These are phyloP conservation scores for Inga leiocalycina DNA, from an alignment of 306 rosid species.

Conservation along the genomic window DNA sequence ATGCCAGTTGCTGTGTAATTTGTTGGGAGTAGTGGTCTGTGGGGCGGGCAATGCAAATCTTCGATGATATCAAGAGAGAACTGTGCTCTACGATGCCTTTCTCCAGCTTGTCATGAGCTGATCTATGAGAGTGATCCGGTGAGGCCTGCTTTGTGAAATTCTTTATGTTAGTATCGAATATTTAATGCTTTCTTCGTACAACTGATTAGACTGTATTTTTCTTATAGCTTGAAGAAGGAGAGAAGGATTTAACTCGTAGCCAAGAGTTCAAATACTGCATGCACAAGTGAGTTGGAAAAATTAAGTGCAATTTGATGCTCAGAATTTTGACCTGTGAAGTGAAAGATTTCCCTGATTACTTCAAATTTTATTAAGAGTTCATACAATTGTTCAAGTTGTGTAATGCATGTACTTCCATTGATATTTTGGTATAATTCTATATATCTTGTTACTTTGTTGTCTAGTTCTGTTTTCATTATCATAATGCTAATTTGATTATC, in stretches of 20 bases:
- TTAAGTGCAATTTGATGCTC: constrained; percentile 25
- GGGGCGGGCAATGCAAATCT: constrained; percentile 87
- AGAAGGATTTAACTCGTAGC: constrained; percentile 75
- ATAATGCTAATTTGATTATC: neutral
- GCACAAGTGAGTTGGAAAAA: constrained; percentile 66
- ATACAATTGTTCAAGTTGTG: constrained; percentile 11
- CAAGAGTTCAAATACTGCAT: constrained; percentile 83
- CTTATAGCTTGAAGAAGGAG: constrained; percentile 95
- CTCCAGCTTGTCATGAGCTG: constrained; percentile 76
- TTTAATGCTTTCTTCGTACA: neutral
- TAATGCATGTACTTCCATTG: neutral
- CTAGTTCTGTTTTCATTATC: constrained; percentile 5
- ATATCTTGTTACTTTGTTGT: neutral
- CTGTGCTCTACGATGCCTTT: constrained; percentile 89
- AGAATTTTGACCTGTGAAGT: neutral
- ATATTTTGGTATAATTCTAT: neutral
- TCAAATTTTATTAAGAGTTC: neutral
- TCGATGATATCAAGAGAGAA: constrained; percentile 77
- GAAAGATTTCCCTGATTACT: neutral
- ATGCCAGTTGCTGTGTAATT: neutral
- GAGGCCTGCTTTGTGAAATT: constrained; percentile 30
- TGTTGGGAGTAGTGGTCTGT: constrained; percentile 62
- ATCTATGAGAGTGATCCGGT: constrained; percentile 90
- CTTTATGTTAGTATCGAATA: constrained; percentile 17
- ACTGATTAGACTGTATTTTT: constrained; percentile 16